phyloP scores from a whole-genome alignment of 208 protist species.

The Trypanosoma grayi region DNA sequence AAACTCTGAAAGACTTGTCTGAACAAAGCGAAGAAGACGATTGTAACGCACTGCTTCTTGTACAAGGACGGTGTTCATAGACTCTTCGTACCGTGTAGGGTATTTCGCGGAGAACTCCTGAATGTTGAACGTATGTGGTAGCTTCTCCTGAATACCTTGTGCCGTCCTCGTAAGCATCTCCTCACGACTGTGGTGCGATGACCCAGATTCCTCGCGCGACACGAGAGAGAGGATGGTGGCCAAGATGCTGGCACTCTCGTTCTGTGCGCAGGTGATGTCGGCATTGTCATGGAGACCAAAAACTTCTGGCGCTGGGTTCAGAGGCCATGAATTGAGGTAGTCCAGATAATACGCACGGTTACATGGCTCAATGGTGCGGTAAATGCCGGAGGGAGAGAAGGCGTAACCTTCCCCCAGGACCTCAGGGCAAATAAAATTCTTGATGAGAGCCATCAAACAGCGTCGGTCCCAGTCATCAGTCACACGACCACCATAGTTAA shows the following conservation, averaged over 20 bases:
- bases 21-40: slow-evolving; percentile 89
- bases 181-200: slow-evolving; percentile 43
- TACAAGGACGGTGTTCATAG: slow-evolving; percentile 95
- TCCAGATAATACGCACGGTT: slow-evolving; percentile 85
- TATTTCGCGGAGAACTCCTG: slow-evolving; percentile 82
- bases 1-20: slow-evolving; percentile 89
- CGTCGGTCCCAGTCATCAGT: slow-evolving; percentile 97
- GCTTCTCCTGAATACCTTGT: slow-evolving; percentile 75
- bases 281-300: slow-evolving; percentile 98
- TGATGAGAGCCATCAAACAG: slow-evolving; percentile 94
- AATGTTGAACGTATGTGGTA: slow-evolving; percentile 87
- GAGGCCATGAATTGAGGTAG: slow-evolving; percentile 88
- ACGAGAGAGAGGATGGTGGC: slow-evolving; percentile 82
- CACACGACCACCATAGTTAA: slow-evolving; percentile 98
- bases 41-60: slow-evolving; percentile 95
- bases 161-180: slow-evolving; percentile 79
- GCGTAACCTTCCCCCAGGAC: slow-evolving; percentile 87
- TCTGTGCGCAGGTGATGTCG: slow-evolving; percentile 95
- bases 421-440: slow-evolving; percentile 84
- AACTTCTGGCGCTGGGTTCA: slow-evolving; percentile 94
- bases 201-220: slow-evolving; percentile 58
- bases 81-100: slow-evolving; percentile 92
- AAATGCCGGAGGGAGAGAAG: slow-evolving; percentile 90
- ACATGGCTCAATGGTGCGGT: slow-evolving; percentile 87
- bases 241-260: slow-evolving; percentile 75